Base-by-base conservation (phyloP, 1,139 yeast species). In the Tardiomyces digboiensis region DNA sequence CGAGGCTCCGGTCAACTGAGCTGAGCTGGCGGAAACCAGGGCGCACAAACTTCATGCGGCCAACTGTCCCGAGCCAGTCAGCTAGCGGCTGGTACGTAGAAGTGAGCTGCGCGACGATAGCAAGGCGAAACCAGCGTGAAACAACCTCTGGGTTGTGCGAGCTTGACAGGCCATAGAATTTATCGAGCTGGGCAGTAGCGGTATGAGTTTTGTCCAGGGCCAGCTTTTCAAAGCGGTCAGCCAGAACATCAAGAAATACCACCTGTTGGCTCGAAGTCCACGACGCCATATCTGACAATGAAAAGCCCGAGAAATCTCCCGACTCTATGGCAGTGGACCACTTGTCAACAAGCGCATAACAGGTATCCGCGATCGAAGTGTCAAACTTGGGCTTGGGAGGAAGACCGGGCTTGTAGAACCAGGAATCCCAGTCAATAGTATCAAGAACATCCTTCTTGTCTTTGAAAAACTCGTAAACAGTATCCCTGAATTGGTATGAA, bases 21-120 rank as follows among this genome's bases (percentile, higher is more conserved):
- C 78, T 74, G 49, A 88, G 69, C 49, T 79, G 66, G 36, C 77
- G 72, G 66, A 76, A 87, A 1, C 94, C 88, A 21, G 96, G 95
- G 62, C 96, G 76, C 36, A 86, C 95, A 60, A 80, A 88, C 70
- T 88, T 88, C 96, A 88, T 88, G 70, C 97, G 76, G 19, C 97
- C 97, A 21, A 87, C 93, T 2, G 91, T 80, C 7, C 93, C 94
- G 46, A 88, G 70, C 95, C 95, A 88, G 44, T 77, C 75, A 7
- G 93, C 88, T 41, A 85, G 66, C 39, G 65, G 65, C 45, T 64
- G 65, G 58, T 80, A 78, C 39, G 59, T 56, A 45, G 70, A 67
- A 33, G 68, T 61, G 16, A 64, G 52, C 55, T 78, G 75, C 18
- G 64, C 62, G 16, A 39, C 38, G 7, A 62, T 53, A 5, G 67